Evolutionary conservation across 2,329 filamentous ascomycete genomes (phyloP), one percentile per base, ranked within the genome.

Genomic region (Zopfia rhizophila): DNA sequence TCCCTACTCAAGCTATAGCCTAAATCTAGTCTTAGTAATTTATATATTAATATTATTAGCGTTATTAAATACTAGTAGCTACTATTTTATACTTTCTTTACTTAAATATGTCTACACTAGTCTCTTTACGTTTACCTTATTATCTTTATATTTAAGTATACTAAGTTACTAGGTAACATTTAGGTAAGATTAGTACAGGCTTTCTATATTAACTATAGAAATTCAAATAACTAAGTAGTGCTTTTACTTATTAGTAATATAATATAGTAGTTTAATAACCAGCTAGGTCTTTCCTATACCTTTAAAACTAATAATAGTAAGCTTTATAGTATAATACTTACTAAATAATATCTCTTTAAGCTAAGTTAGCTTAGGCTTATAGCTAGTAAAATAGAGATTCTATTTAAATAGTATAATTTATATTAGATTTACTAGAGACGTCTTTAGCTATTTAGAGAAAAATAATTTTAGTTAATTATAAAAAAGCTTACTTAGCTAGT

Each of bases 141-240:
- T 23, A 4, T 54, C 39, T 3, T 42, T 46, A 19, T 18, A 35
- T 2, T 41, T 36, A 17, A 46, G 45, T 4, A 68, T 47, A 1
- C 39, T 27, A 10, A 75, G 51, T 46, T 58, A 45, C 23, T 46
- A n/a, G n/a, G n/a, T n/a, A n/a, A n/a, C n/a, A n/a, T n/a, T n/a
- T n/a, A n/a, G n/a, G 58, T 70, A 7, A 58, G 65, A 4, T 53
- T 35, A 45, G n/a, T n/a, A n/a, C n/a, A n/a, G n/a, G n/a, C n/a
- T n/a, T n/a, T n/a, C n/a, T n/a, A n/a, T n/a, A n/a, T 67, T 75
- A 6, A 64, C 51, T 4, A 68, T 72, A 2, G 71, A 64, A 4
- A 78, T 58, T 75, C 73, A 78, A 39, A 78, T 68, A 31, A 79
- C 52, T 0, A 68, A 72, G 33, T 58, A 73, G 1, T 70, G 63